phyloP scores from a whole-genome alignment of 768 basidiomycete genomes.

The Gloeopeniophorella convolvens region DNA sequence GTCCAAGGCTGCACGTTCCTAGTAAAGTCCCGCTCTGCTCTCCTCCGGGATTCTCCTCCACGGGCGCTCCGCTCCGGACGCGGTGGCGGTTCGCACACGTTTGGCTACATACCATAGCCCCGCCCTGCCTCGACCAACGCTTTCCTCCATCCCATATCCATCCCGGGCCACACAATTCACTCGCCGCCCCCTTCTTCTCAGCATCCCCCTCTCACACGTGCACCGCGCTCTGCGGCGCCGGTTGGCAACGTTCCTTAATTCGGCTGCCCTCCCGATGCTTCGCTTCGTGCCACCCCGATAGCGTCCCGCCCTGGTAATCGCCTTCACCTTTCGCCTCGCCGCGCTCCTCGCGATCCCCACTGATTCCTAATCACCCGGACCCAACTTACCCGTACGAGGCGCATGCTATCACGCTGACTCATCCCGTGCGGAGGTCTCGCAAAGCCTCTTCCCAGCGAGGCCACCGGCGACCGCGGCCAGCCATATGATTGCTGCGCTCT shows the following conservation, averaged over 20 bases:
- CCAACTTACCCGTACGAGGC: too few species aligned
- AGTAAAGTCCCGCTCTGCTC: not conserved
- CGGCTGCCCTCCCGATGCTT: constrained; percentile 5
- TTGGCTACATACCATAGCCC: constrained; percentile 1
- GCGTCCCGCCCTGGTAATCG: too few species aligned
- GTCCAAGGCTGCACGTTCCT: not conserved
- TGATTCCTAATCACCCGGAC: not conserved
- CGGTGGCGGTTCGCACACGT: not conserved
- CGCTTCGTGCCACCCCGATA: not conserved
- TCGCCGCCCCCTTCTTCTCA: too few species aligned
- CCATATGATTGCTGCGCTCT: not conserved
- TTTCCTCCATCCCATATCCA: not conserved
- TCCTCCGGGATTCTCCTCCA: not conserved
- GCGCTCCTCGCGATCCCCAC: not conserved
- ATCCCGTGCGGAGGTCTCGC: too few species aligned
- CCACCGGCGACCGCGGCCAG: too few species aligned
- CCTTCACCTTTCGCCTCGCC: not conserved
- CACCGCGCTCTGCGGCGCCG: too few species aligned
- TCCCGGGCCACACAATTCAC: not conserved
- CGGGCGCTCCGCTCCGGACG: not conserved
- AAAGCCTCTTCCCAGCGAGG: too few species aligned
- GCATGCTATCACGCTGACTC: too few species aligned
- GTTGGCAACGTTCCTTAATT: too few species aligned
- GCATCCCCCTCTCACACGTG: too few species aligned
- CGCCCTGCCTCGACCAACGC: not conserved